Evolutionary conservation across 768 basidiomycete genomes (phyloP), one percentile per base, ranked within the genome.

Genomic region (Boletus insuetus): DNA sequence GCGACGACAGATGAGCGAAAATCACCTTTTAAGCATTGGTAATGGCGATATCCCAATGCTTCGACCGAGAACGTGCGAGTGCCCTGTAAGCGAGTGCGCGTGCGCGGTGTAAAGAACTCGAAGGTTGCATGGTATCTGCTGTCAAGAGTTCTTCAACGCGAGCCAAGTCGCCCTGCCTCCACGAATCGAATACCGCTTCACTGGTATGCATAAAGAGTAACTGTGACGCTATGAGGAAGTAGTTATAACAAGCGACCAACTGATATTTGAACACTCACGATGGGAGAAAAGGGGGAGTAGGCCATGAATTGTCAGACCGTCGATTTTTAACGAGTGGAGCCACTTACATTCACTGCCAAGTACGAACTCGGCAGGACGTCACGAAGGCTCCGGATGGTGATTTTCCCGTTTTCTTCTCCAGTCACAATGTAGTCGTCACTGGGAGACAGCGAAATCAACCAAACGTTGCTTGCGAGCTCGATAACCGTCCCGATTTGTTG

Each of bases 1-100:
- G 4, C 1, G n/a, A 14, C 14, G 14, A 17, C 1, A 22, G 9
- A 22, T 4, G 16, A 5, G 0, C 0, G 3, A 8, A 32, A 3
- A 1, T 34, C 17, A 61, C 60, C 50, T n/a, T 16, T 37, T 41
- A 55, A 0, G 53, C 59, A 29, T 60, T 58, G 5, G 43, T 46
- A n/a, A 54, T 24, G 9, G 57, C 58, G 14, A 24, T 29, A 4
- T 46, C 22, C 17, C 17, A 39, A 4, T 45, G 46, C 3, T 38
- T 24, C 11, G 22, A 29, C 9, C 35, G 58, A 4, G 6, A 19
- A 3, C 47, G 24, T 7, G 45, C n/a, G 6, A 59, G 20, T 3
- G 56, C 31, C 0, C 43, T 56, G 4, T 46, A 38, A 29, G 58
- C 56, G 2, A 53, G 58, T 22, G 47, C 29, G 7, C 13, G 39